Conservation (phyloP, 2,329 filamentous ascomycete genomes). For the Apiospora sp. region DNA sequence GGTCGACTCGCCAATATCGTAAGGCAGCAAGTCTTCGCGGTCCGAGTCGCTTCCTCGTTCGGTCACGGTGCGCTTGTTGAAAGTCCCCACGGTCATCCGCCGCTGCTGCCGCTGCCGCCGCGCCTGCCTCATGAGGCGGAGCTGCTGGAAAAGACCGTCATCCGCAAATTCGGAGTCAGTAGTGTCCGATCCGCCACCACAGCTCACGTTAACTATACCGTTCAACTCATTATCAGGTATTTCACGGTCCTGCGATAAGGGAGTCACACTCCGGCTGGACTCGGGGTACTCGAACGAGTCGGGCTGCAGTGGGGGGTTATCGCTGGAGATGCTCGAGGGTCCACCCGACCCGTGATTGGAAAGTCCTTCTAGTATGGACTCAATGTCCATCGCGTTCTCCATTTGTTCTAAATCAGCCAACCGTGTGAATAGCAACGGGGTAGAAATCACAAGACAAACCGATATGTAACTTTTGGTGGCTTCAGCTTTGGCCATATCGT, state of each 20-base stretch:
- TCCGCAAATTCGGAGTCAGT: conserved; percentile 31
- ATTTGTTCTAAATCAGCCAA: too few relatives aligned
- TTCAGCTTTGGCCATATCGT: too few relatives aligned
- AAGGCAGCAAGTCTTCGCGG: conserved; percentile 42
- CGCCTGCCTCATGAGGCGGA: conserved; percentile 35
- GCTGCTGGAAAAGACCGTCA: conserved; percentile 34
- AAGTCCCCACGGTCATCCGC: conserved; percentile 45
- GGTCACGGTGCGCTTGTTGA: conserved; percentile 46
- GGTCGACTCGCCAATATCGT: conserved; percentile 36
- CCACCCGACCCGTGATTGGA: too few relatives aligned
- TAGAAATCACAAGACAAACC: too few relatives aligned
- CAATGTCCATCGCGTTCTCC: too few relatives aligned
- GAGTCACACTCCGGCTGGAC: not conserved
- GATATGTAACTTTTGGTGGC: too few relatives aligned
- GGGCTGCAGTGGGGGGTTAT: not conserved
- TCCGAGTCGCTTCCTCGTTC: conserved; percentile 46
- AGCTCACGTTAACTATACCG: not conserved
- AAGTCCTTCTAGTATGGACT: too few relatives aligned
- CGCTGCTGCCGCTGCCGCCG: conserved; percentile 38
- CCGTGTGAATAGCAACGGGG: too few relatives aligned
- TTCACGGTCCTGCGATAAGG: not conserved
- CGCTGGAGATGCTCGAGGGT: too few relatives aligned
- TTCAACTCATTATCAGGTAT: not conserved
- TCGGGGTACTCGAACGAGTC: conserved; percentile 15
- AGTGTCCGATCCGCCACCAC: conserved; percentile 32